Conservation (phyloP, 2,329 filamentous ascomycete species). For the Monilinia laxa region DNA sequence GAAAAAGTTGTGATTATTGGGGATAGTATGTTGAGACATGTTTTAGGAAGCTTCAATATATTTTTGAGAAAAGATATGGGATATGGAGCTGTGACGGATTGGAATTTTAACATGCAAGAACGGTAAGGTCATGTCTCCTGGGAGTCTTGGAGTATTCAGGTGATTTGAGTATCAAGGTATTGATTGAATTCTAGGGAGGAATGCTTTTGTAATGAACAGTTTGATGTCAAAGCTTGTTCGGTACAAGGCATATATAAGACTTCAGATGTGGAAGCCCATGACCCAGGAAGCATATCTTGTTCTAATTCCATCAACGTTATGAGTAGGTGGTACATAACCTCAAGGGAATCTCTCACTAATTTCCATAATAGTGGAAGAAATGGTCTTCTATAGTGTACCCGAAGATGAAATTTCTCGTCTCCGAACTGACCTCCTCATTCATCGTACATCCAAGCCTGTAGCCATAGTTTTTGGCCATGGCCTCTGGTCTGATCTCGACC, state of each 20-base stretch:
- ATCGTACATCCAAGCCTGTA: slow-evolving; percentile 33
- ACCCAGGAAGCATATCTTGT: slow-evolving; percentile 46
- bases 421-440: slow-evolving; percentile 40
- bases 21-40: slow-evolving; percentile 51
- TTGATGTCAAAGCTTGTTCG: slow-evolving; percentile 50
- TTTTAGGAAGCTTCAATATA: slow-evolving; percentile 49
- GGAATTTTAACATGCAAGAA: slow-evolving; percentile 49
- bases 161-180: not conserved
- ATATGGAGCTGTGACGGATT: slow-evolving; percentile 50
- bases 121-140: slow-evolving; percentile 27
- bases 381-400: slow-evolving; percentile 47
- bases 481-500: slow-evolving; percentile 49
- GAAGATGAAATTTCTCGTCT: slow-evolving; percentile 44
- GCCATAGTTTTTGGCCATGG: slow-evolving; percentile 50
- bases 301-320: slow-evolving; percentile 43
- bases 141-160: not conserved
- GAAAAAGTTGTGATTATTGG: slow-evolving; percentile 49
- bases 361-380: slow-evolving; percentile 42
- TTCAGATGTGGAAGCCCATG: slow-evolving; percentile 45
- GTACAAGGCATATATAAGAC: slow-evolving; percentile 51
- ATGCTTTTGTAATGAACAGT: slow-evolving; percentile 52
- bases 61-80: slow-evolving; percentile 48
- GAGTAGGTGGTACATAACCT: slow-evolving; percentile 32
- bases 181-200: slow-evolving; percentile 36
- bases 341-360: not conserved